Conservation (phyloP, 1,139 yeast genomes). For the Scheffersomyces cryptocercus region DNA sequence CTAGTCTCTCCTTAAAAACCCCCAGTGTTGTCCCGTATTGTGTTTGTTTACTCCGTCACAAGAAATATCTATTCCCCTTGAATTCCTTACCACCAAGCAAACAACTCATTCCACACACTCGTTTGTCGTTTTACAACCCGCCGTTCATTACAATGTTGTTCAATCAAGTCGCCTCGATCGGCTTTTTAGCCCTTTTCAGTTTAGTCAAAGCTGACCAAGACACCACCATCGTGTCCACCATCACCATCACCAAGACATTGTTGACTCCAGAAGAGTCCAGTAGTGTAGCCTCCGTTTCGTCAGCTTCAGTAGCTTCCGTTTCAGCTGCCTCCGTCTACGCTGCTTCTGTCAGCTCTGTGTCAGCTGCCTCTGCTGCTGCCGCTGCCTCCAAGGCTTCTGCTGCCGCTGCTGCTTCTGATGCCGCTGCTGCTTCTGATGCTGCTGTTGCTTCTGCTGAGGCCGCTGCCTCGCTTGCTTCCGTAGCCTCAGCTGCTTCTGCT, state of each 20-base stretch:
- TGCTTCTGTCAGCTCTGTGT: constrained; percentile 13
- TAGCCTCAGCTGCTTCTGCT: constrained; percentile 12
- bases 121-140: not conserved
- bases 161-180: constrained; percentile 23
- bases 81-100: not conserved
- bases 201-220: constrained; percentile 37
- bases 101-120: too few relatives aligned
- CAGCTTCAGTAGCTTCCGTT: constrained; percentile 13
- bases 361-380: constrained; percentile 14
- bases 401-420: constrained; percentile 7
- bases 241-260: constrained; percentile 44
- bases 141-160: constrained; percentile 26
- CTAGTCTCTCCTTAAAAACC: constrained; percentile 16
- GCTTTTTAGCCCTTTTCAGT: constrained; percentile 26
- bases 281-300: constrained; percentile 22
- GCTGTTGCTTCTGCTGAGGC: constrained; percentile 10
- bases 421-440: constrained; percentile 4
- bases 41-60: too few relatives aligned
- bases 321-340: constrained; percentile 13
- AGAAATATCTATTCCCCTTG: not conserved
- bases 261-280: constrained; percentile 44
- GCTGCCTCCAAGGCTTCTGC: constrained; percentile 12
- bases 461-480: constrained; percentile 12
- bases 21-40: too few relatives aligned
- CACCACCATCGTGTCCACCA: constrained; percentile 43